These are phyloP conservation scores for Colletotrichum tabaci DNA, from an alignment of 2,329 filamentous ascomycete species.

Conservation along the genomic window DNA sequence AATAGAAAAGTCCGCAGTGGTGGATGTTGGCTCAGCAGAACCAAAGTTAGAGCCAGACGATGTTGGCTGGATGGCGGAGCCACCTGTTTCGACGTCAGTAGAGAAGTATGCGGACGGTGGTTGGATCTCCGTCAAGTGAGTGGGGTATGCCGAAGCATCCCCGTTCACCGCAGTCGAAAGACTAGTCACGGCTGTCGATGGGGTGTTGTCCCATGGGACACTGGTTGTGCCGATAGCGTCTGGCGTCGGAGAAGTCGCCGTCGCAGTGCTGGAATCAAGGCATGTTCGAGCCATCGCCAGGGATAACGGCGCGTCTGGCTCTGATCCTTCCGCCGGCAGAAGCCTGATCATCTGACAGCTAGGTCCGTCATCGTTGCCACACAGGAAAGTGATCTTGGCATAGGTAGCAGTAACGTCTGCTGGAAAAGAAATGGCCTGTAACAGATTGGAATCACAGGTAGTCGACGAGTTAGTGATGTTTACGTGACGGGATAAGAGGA, in stretches of 20 bases:
- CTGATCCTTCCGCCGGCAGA: not conserved
- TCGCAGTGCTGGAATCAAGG: not conserved
- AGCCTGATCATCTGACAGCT: constrained; percentile 14
- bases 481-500: not conserved
- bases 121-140: not conserved
- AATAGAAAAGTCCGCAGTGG: not conserved
- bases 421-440: constrained; percentile 1
- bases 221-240: not conserved
- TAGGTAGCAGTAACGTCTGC: not conserved
- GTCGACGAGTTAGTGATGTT: constrained; percentile 3
- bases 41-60: not conserved
- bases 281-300: not conserved
- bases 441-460: not conserved
- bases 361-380: not conserved
- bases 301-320: not conserved
- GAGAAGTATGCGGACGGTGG: not conserved
- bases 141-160: not conserved
- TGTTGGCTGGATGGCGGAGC: not conserved
- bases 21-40: not conserved
- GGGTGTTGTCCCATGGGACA: not conserved
- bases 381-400: constrained; percentile 2
- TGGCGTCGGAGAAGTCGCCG: not conserved
- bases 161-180: not conserved
- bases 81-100: not conserved
- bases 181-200: not conserved